Evolutionary conservation across 192 early-diverging fungal genomes (phyloP).

Genomic region (Backusella australiensis): DNA sequence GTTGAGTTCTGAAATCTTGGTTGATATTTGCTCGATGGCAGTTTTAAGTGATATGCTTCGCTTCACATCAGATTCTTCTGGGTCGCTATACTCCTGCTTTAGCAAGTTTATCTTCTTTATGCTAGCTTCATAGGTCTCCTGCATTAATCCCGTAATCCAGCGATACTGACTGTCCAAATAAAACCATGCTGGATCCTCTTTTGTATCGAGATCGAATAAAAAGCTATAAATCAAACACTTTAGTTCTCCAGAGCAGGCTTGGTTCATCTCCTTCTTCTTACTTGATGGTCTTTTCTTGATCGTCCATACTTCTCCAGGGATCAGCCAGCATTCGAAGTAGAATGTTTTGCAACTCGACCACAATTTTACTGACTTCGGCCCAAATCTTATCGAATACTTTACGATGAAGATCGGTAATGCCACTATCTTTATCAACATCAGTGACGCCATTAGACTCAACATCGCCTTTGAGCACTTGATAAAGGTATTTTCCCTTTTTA

Average conservation of each 20-base stretch:
- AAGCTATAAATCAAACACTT: conserved; percentile 38
- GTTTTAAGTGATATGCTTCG: conserved; percentile 32
- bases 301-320: conserved; percentile 75
- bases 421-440: conserved; percentile 12
- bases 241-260: neutral
- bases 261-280: conserved; percentile 28
- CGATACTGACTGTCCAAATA: conserved; percentile 87
- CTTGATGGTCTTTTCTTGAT: conserved; percentile 87
- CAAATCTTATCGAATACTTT: conserved; percentile 95
- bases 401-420: conserved; percentile 38
- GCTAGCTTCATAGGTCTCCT: conserved; percentile 61
- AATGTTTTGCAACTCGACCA: conserved; percentile 66
- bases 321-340: conserved; percentile 77
- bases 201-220: conserved; percentile 72
- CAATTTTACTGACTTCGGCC: conserved; percentile 85
- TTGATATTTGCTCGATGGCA: conserved; percentile 35
- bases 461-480: conserved; percentile 49
- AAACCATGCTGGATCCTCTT: conserved; percentile 84
- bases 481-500: conserved; percentile 88
- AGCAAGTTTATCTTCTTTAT: conserved; percentile 42
- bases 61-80: conserved; percentile 17
- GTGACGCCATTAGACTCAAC: neutral
- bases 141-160: conserved; percentile 80
- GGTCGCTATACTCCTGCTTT: conserved; percentile 22
- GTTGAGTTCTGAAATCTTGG: conserved; percentile 26